A percentile compares a stretch with the other conserved stretches of the same genome.
Evolutionary conservation across 257 asterid species (phyloP).

Genomic region (Cinchona pubescens): DNA sequence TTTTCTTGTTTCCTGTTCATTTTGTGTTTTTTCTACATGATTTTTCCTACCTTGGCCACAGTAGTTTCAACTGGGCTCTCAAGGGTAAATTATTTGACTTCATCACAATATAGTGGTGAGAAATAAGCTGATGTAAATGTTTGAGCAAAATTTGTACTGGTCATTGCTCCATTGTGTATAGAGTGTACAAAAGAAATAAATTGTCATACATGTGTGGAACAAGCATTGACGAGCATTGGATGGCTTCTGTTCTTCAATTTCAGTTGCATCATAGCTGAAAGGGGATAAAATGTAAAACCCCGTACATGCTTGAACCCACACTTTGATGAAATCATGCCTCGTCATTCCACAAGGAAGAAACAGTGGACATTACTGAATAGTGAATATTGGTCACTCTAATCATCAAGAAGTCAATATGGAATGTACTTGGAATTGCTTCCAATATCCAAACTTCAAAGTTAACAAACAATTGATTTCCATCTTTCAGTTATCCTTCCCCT

Average conservation of each 20-base stretch:
- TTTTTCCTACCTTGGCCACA: constrained; percentile 18
- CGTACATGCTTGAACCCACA: background rate
- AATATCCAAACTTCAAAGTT: too few relatives aligned
- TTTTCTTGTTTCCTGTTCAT: background rate
- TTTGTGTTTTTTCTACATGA: constrained; percentile 16
- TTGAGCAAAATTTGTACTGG: constrained; percentile 18
- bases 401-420: background rate
- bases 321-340: background rate
- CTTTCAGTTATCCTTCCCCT: too few relatives aligned
- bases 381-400: background rate
- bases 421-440: background rate
- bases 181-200: constrained; percentile 27
- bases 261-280: background rate
- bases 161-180: constrained; percentile 18
- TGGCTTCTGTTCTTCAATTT: background rate
- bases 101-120: constrained; percentile 24
- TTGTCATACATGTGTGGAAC: background rate
- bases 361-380: too few relatives aligned
- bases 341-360: background rate
- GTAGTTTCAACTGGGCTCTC: constrained; percentile 16
- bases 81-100: constrained; percentile 25
- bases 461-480: background rate
- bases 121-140: constrained; percentile 40
- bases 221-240: background rate
- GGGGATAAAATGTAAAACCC: background rate